Conservation (phyloP, 2,329 filamentous ascomycete genomes). For the Achaetomium macrosporum region DNA sequence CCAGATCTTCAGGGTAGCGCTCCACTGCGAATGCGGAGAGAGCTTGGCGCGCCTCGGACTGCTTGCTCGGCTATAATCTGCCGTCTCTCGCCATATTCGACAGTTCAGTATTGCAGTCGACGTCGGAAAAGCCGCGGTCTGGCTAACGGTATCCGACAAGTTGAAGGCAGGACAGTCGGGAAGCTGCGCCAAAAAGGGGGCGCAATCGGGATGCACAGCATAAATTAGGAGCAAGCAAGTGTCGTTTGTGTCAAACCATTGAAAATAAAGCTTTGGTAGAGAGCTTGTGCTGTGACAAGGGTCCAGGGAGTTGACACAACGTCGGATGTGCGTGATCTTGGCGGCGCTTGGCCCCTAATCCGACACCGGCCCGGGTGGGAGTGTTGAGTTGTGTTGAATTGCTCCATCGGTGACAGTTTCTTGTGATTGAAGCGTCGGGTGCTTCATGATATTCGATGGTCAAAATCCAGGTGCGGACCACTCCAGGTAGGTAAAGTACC, state of each 20-base stretch:
- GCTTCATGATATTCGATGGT: no score
- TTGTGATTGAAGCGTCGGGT: no score
- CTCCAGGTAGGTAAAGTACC: no score
- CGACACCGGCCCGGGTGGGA: no score
- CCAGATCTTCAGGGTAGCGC: neutral
- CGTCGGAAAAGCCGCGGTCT: neutral
- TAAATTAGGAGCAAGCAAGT: neutral
- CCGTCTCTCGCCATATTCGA: conserved; percentile 7
- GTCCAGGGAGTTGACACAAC: no score
- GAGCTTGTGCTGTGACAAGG: neutral
- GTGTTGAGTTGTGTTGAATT: no score
- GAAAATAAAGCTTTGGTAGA: neutral
- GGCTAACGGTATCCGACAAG: conserved; percentile 11
- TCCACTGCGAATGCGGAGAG: conserved; percentile 1
- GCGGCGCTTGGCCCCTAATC: no score
- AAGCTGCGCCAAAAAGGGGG: neutral
- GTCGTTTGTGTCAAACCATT: no score
- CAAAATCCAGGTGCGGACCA: no score
- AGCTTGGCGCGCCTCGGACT: neutral
- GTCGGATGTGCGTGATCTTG: no score
- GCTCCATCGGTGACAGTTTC: no score
- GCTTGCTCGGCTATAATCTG: conserved; percentile 11
- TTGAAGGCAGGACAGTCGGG: neutral
- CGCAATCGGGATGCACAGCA: neutral
- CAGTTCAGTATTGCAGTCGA: neutral